These are phyloP conservation scores for Erigeron philadelphicus DNA, from an alignment of 140 eudicot species.

Conservation along the genomic window DNA sequence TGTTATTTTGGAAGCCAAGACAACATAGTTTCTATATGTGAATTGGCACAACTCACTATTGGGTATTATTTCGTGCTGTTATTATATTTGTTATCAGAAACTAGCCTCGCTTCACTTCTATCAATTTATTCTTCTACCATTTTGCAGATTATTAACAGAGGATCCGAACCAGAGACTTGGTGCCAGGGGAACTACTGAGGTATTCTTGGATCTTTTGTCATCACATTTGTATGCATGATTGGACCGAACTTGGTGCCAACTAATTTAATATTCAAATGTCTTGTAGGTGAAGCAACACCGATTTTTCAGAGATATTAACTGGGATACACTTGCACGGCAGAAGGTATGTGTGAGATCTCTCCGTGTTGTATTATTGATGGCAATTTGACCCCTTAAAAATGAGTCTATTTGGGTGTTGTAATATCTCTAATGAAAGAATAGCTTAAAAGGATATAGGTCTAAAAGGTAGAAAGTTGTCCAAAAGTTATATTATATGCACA, in stretches of 20 bases:
- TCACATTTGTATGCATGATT: conserved; percentile 11
- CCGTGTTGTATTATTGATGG: background rate
- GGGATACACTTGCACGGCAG: conserved; percentile 98
- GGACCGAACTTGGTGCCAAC: background rate
- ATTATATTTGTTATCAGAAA: conserved; percentile 2
- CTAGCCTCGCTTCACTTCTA: conserved; percentile 1
- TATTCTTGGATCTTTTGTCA: conserved; percentile 15
- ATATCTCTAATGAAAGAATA: background rate
- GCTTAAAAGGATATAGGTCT: background rate
- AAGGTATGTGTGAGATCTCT: conserved; percentile 46
- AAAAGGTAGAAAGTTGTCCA: background rate
- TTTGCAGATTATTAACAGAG: conserved; percentile 73
- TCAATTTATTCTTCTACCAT: conserved; percentile 9
- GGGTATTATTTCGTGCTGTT: too few relatives aligned
- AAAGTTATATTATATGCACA: background rate
- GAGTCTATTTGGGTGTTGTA: background rate
- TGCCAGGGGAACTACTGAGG: conserved; percentile 95
- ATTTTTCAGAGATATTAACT: conserved; percentile 88
- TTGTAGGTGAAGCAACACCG: conserved; percentile 92
- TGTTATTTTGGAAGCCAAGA: conserved; percentile 3
- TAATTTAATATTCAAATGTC: conserved; percentile 12
- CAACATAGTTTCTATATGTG: conserved; percentile 5
- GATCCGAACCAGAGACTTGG: conserved; percentile 99
- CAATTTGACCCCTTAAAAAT: background rate
- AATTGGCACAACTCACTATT: background rate